Conservation (phyloP, 73 alveolate genomes). For the Uronychia setigera region DNA sequence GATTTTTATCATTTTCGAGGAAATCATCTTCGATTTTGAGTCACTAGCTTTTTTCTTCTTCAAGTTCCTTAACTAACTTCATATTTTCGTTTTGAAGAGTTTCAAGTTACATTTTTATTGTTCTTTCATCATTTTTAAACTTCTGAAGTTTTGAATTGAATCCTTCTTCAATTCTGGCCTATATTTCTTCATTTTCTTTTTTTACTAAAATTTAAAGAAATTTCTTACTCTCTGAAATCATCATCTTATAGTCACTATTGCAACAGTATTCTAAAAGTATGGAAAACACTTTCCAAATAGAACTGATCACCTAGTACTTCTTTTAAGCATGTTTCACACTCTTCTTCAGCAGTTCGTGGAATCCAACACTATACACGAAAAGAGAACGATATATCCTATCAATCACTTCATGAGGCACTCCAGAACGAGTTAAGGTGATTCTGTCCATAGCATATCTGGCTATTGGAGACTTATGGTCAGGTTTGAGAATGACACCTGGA, state of each 20-base stretch:
- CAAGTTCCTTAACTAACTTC: constrained; percentile 44
- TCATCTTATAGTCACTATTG: constrained; percentile 36
- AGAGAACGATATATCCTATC: constrained; percentile 35
- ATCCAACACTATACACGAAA: constrained; percentile 52
- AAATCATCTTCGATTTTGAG: constrained; percentile 61
- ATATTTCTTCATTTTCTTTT: constrained; percentile 12
- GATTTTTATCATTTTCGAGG: constrained; percentile 55
- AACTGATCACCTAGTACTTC: constrained; percentile 26
- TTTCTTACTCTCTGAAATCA: constrained; percentile 12
- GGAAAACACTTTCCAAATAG: constrained; percentile 57
- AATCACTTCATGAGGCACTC: constrained; percentile 27
- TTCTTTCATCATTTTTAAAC: constrained; percentile 10
- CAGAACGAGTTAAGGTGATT: constrained; percentile 31
- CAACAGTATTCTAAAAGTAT: constrained; percentile 50
- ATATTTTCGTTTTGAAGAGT: constrained; percentile 28
- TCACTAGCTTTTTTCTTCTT: constrained; percentile 19
- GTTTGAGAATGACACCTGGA: constrained; percentile 26
- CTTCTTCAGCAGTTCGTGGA: constrained; percentile 29
- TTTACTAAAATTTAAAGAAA: constrained; percentile 19
- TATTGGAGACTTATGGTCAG: constrained; percentile 31
- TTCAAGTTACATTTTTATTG: constrained; percentile 24
- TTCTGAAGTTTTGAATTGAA: constrained; percentile 20
- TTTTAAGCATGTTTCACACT: constrained; percentile 39
- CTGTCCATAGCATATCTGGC: constrained; percentile 40
- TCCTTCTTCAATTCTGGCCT: constrained; percentile 22